These are phyloP conservation scores for Rhodotorula sp. DNA, from an alignment of 1,284 basidiomycete species.

Conservation along the genomic window DNA sequence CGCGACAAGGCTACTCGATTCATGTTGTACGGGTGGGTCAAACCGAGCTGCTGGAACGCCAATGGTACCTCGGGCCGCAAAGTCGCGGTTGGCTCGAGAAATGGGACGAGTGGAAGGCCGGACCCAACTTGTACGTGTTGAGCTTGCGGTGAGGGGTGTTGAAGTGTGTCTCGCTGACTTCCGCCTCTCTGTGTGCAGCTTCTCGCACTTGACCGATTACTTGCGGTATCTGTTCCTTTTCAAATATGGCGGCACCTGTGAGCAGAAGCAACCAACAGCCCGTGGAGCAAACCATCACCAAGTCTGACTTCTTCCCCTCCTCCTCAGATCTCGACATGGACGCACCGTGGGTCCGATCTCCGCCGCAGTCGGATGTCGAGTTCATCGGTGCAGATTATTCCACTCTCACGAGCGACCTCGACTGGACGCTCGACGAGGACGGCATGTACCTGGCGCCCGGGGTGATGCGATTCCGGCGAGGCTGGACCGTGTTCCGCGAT, in stretches of 20 bases:
- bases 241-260: conserved; percentile 38
- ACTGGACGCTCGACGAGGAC: conserved; percentile 40
- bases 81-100: conserved; percentile 32
- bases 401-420: conserved; percentile 31
- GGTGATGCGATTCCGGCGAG: conserved; percentile 34
- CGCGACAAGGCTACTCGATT: conserved; percentile 28
- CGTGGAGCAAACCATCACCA: too few relatives aligned
- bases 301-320: neutral
- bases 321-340: conserved; percentile 35
- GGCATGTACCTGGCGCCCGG: conserved; percentile 36
- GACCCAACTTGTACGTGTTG: conserved; percentile 31
- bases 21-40: conserved; percentile 33
- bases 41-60: conserved; percentile 21
- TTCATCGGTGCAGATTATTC: conserved; percentile 35
- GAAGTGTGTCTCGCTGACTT: neutral
- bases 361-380: conserved; percentile 33
- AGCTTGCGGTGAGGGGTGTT: neutral
- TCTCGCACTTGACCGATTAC: conserved; percentile 37
- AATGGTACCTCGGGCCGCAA: conserved; percentile 34
- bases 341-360: conserved; percentile 35
- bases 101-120: conserved; percentile 35
- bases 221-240: conserved; percentile 38
- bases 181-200: conserved; percentile 2
- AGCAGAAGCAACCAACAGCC: neutral
- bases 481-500: conserved; percentile 40